These are phyloP conservation scores for Pharnaceum exiguum DNA, from an alignment of 148 eudicot genomes.

Conservation along the genomic window DNA sequence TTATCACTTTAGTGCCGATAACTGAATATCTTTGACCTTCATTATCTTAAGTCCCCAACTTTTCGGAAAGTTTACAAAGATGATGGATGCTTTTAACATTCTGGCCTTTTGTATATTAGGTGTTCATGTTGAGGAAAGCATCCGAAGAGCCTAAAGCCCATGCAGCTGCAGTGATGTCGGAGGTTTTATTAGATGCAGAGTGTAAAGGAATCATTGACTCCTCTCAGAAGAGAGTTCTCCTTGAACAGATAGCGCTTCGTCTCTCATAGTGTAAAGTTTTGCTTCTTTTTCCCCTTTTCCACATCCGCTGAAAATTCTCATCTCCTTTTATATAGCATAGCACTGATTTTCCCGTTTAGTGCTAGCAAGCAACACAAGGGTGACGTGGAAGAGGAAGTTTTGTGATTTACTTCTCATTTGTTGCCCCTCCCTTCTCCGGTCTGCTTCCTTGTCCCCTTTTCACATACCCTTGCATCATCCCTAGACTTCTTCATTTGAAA, in stretches of 20 bases:
- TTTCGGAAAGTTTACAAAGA: too few relatives aligned
- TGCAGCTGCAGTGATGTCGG: conserved; percentile 78
- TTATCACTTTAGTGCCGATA: too few relatives aligned
- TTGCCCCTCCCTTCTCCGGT: conserved; percentile 4
- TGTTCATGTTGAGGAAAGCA: conserved; percentile 75
- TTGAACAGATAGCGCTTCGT: conserved; percentile 74
- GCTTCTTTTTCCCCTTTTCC: neutral
- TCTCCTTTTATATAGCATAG: neutral
- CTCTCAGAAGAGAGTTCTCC: conserved; percentile 62
- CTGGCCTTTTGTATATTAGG: conserved; percentile 22
- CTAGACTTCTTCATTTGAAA: neutral
- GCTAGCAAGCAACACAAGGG: conserved; percentile 7
- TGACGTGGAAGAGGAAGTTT: neutral
- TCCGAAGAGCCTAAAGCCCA: conserved; percentile 72
- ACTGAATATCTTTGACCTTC: too few relatives aligned
- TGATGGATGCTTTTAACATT: neutral
- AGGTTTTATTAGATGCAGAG: conserved; percentile 74
- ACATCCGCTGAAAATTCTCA: neutral
- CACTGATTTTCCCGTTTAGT: conserved; percentile 21
- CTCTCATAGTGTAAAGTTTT: conserved; percentile 43
- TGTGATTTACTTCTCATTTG: neutral
- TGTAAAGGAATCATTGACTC: conserved; percentile 65
- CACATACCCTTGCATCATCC: neutral
- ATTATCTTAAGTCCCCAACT: too few relatives aligned
- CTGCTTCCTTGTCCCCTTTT: neutral